A percentile compares a stretch with the other conserved stretches of the same genome.
Evolutionary conservation across 352 stramenopile species (phyloP).

Genomic region (Phytophthora litchii): DNA sequence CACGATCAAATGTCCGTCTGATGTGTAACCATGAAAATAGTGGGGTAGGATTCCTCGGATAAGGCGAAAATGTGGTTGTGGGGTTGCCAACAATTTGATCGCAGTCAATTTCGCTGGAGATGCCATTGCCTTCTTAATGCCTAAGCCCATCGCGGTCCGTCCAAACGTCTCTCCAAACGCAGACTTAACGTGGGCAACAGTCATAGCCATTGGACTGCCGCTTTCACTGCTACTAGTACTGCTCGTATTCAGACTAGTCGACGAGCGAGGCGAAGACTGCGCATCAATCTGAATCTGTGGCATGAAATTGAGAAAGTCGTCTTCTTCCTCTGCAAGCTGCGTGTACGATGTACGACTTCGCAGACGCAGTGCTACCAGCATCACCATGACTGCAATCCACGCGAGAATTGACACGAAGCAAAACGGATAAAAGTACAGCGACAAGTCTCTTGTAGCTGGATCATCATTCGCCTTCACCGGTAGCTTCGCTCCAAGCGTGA

Average conservation of each 20-base stretch:
- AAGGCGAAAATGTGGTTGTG: slow-evolving; percentile 72
- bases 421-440: slow-evolving; percentile 80
- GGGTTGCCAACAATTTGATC: slow-evolving; percentile 50
- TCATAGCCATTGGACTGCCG: slow-evolving; percentile 29
- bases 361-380: slow-evolving; percentile 68
- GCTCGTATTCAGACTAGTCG: slow-evolving; percentile 37
- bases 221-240: slow-evolving; percentile 44
- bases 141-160: slow-evolving; percentile 45
- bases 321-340: slow-evolving; percentile 61
- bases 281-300: slow-evolving; percentile 41
- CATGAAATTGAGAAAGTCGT: slow-evolving; percentile 58
- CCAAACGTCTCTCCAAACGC: slow-evolving; percentile 76
- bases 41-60: slow-evolving; percentile 77
- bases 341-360: slow-evolving; percentile 69
- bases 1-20: slow-evolving; percentile 66
- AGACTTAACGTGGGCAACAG: slow-evolving; percentile 66
- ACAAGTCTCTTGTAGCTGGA: slow-evolving; percentile 42
- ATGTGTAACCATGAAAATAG: slow-evolving; percentile 80
- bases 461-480: slow-evolving; percentile 39
- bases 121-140: slow-evolving; percentile 45
- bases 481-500: slow-evolving; percentile 56
- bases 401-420: slow-evolving; percentile 76
- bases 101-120: slow-evolving; percentile 34
- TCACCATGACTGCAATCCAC: slow-evolving; percentile 72
- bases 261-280: slow-evolving; percentile 28